Evolutionary conservation across 2,329 filamentous ascomycete species (phyloP).

Genomic region (Clarireedia paspali): DNA sequence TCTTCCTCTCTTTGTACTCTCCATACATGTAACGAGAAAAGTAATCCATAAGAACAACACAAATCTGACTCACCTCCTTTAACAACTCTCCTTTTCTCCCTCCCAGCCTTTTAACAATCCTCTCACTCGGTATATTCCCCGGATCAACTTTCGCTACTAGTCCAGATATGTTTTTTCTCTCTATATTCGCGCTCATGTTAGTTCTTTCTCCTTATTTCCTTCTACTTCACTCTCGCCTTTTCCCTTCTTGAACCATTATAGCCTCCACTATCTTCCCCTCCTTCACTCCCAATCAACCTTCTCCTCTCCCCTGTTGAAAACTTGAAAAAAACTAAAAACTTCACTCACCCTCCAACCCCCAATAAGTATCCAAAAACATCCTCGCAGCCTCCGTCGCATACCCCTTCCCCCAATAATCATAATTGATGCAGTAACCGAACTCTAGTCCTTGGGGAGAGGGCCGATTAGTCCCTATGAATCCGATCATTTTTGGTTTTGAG

Average conservation of each 20-base stretch:
- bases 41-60: not conserved
- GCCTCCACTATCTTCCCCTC: not conserved
- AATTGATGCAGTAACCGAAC: conserved; percentile 19
- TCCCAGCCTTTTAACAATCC: conserved; percentile 14
- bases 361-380: conserved; percentile 17
- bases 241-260: not conserved
- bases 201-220: not conserved
- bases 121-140: conserved; percentile 14
- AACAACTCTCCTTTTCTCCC: conserved; percentile 14
- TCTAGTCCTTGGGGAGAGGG: conserved; percentile 16
- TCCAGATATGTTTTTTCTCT: conserved; percentile 14
- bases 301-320: no score
- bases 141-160: conserved; percentile 19
- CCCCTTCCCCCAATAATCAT: conserved; percentile 19
- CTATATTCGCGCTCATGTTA: not conserved
- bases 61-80: not conserved
- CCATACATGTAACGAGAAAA: not conserved
- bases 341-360: conserved; percentile 13
- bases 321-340: not conserved
- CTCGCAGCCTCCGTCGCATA: conserved; percentile 18
- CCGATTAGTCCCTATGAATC: conserved; percentile 18
- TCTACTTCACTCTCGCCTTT: not conserved
- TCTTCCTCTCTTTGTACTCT: not conserved
- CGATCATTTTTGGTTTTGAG: conserved; percentile 15
- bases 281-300: not conserved